Percentiles rank a stretch among this genome's conserved stretches.
These are phyloP conservation scores for Coemansia sp. DNA, from an alignment of 192 early-diverging fungal species.

Conservation along the genomic window DNA sequence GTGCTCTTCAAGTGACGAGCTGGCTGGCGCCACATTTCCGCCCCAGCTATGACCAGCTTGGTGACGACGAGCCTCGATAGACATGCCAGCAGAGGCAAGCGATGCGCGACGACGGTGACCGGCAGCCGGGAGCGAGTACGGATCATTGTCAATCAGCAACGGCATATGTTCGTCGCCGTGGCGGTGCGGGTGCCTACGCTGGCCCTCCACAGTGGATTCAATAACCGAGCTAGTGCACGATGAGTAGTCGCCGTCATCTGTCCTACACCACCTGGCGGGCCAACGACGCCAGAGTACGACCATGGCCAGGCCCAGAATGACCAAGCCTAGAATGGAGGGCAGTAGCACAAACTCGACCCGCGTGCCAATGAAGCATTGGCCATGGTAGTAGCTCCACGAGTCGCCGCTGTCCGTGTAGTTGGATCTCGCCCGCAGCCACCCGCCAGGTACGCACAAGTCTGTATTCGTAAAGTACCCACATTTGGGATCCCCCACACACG, in stretches of 20 bases:
- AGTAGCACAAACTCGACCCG: conserved; percentile 38
- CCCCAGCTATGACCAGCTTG: neutral
- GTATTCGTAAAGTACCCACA: conserved; percentile 46
- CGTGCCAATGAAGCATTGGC: conserved; percentile 42
- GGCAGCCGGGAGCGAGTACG: conserved; percentile 13
- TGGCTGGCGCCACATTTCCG: neutral
- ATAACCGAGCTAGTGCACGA: conserved; percentile 17
- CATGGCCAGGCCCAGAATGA: conserved; percentile 24
- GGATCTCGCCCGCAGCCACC: conserved; percentile 31
- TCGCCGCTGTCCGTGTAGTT: conserved; percentile 31
- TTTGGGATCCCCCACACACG: conserved; percentile 24
- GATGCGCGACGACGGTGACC: neutral
- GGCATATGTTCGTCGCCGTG: conserved; percentile 30
- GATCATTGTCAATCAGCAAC: conserved; percentile 53
- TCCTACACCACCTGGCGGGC: conserved; percentile 3
- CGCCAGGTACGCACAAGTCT: conserved; percentile 35
- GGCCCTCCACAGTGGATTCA: neutral
- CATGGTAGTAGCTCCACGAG: conserved; percentile 47
- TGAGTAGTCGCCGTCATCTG: conserved; percentile 5
- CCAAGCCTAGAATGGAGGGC: conserved; percentile 27
- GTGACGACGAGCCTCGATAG: conserved; percentile 3
- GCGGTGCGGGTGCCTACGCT: conserved; percentile 6
- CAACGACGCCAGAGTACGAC: conserved; percentile 33
- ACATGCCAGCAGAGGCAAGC: conserved; percentile 3
- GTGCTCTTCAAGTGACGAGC: conserved; percentile 38